phyloP scores from a whole-genome alignment of 2,329 filamentous ascomycete species.

The Penicillium olsonii region DNA sequence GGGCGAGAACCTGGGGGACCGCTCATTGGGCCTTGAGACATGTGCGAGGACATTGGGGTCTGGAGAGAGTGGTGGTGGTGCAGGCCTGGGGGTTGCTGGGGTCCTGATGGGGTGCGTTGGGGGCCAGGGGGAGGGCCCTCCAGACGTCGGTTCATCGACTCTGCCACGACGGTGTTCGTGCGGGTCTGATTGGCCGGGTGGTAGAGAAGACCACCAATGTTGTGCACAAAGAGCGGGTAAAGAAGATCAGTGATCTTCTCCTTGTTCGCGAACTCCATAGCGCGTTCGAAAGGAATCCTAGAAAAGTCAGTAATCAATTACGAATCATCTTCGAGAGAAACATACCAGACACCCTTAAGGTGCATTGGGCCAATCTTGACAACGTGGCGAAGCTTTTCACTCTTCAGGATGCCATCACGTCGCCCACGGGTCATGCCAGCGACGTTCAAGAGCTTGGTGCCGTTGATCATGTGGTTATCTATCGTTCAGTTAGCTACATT shows the following conservation, averaged over 20 bases:
- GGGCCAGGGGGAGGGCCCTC: slow-evolving; percentile 51
- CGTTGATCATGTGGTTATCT: slow-evolving; percentile 99
- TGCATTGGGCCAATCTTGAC: slow-evolving; percentile 99
- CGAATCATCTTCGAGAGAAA: slow-evolving; percentile 16
- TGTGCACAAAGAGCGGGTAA: slow-evolving; percentile 96
- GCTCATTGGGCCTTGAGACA: slow-evolving; percentile 67
- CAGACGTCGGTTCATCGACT: slow-evolving; percentile 72
- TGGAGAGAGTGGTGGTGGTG: slow-evolving; percentile 68
- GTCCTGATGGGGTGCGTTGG: slow-evolving; percentile 63
- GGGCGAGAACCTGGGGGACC: slow-evolving; percentile 65
- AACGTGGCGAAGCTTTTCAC: slow-evolving; percentile 93
- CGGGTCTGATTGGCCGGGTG: slow-evolving; percentile 81
- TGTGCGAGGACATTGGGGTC: slow-evolving; percentile 57
- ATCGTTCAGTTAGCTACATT: background rate
- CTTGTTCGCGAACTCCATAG: slow-evolving; percentile 98
- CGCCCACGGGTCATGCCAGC: slow-evolving; percentile 97
- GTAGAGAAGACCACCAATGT: slow-evolving; percentile 90
- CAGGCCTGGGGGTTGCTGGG: slow-evolving; percentile 61
- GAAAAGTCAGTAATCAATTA: background rate
- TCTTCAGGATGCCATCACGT: slow-evolving; percentile 94
- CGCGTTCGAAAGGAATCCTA: slow-evolving; percentile 97
- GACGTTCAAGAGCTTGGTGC: slow-evolving; percentile 94
- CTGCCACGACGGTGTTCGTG: slow-evolving; percentile 84
- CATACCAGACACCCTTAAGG: slow-evolving; percentile 93
- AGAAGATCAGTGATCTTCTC: slow-evolving; percentile 96